Evolutionary conservation across 352 stramenopile species (phyloP), one percentile per base, ranked within the genome.

Genomic region (Phytophthora pistaciae): DNA sequence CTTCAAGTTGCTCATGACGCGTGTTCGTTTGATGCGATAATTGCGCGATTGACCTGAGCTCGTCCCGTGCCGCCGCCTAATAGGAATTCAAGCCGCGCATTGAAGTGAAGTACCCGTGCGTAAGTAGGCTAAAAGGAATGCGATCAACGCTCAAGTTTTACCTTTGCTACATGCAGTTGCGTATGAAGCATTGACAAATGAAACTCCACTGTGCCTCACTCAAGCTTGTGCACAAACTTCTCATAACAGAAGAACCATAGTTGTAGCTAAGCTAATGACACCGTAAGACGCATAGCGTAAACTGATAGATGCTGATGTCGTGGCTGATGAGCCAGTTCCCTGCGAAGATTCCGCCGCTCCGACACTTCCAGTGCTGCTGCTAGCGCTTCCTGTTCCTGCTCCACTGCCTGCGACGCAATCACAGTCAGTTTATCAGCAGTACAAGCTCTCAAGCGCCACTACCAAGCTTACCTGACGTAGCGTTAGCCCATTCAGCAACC

Each of bases 401-500:
- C 66, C 66, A 11, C 66, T 73, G 27, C 40, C 50, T 75, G 40
- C 4, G 25, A 44, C 48, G 8, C 8, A 46, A 1, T 53, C 13
- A 59, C 13, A 40, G n/a, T 64, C 48, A 54, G 25, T 36, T 36
- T 58, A 42, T 53, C 27, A 7, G 21, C 55, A 31, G 13, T 23
- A 29, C 23, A 18, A 23, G 21, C n/a, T 27, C 9, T 42, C 18
- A 40, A 8, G 36, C 40, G 29, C 31, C 58, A 42, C n/a, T 63
- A 3, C 14, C 36, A 13, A 20, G 49, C 64, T 20, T 63, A 86
- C 76, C 72, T 40, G 76, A 80, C 33, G 62, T 64, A 4, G 64
- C 55, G 50, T 65, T 68, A 2, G 56, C 2, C 79, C 79, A 83
- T 50, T 77, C 58, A 11, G 49, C 56, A 38, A 72, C 53, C 36